Base-by-base conservation (phyloP, 2,329 filamentous ascomycete species). In the Didymellaceae sp. region DNA sequence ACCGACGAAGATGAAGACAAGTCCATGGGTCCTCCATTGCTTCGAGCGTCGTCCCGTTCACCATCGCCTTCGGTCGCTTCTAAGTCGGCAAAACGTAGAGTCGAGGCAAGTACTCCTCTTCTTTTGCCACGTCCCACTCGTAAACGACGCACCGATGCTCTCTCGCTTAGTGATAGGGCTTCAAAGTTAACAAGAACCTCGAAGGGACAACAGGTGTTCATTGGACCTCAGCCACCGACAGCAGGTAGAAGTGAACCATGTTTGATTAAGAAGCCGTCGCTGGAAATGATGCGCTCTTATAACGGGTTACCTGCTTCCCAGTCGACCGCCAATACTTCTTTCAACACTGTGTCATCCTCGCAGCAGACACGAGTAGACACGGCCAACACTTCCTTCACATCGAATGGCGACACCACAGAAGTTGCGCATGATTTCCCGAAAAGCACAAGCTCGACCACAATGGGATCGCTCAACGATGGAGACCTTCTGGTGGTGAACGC, bases 1-100 rank as follows among this genome's bases (percentile, higher is more conserved):
- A 72, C 70, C 2, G 68, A 70, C 24, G 66, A 63, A 13, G 67
- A 72, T 6, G 63, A 67, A 2, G 60, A 63, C 24, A 57, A 60
- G 3, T 64, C 42, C 20, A 26, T 46, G 14, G 63, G 58, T 2
- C 61, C 64, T 14, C 62, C 50, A 13, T 68, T 66, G 3, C 63
- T 65, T 26, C 63, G 37, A 24, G 31, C 37, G 13, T 20, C 18
- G 14, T 45, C 62, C 5, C 35, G 48, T 26, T 52, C 48, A 18
- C 48, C 38, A 3, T 53, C 50, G 5, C 50, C 44, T 20, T 47
- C 44, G 8, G 24, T 52, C 8, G 62, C 58, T 13, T 58, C 61
- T 1, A 58, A 52, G 18, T 57, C 67, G 10, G 57, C 56, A 9
- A 45, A 55, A 33, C 47, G 61, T 44, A 58, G 59, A 25, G 45